A percentile compares a stretch with the other conserved stretches of the same genome.
Conservation (phyloP, 2,329 filamentous ascomycete species). For the Clarireedia homoeocarpa region DNA sequence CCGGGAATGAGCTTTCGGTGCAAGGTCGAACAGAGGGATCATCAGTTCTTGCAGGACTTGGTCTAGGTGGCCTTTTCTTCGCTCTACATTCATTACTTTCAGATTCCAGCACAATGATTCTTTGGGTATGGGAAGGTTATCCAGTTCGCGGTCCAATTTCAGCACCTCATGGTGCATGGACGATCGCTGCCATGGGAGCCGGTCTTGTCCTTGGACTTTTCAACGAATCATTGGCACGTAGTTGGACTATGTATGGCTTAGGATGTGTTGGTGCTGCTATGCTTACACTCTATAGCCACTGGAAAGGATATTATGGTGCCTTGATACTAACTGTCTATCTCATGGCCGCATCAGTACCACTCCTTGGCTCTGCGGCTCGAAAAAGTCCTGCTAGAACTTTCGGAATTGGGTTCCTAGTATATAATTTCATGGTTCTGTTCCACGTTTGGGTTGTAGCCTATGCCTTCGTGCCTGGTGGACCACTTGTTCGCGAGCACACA, state of each 20-base stretch:
- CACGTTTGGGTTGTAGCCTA: slow-evolving; percentile 99
- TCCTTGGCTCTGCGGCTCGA: slow-evolving; percentile 69
- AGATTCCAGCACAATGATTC: slow-evolving; percentile 97
- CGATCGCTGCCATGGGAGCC: slow-evolving; percentile 76
- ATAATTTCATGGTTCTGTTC: slow-evolving; percentile 93
- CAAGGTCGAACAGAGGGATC: slow-evolving; percentile 58
- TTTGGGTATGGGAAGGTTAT: slow-evolving; percentile 97
- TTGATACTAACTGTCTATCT: slow-evolving; percentile 70
- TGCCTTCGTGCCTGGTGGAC: slow-evolving; percentile 92
- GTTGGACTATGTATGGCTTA: slow-evolving; percentile 71
- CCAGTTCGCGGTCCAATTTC: slow-evolving; percentile 82
- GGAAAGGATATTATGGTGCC: slow-evolving; percentile 84
- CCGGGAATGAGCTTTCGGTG: slow-evolving; percentile 32
- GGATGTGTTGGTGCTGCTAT: slow-evolving; percentile 74
- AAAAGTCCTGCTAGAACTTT: slow-evolving; percentile 75
- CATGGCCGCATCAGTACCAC: slow-evolving; percentile 66
- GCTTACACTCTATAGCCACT: slow-evolving; percentile 70
- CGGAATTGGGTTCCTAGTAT: slow-evolving; percentile 80
- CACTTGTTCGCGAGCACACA: slow-evolving; percentile 84
- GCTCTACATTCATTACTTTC: slow-evolving; percentile 87
- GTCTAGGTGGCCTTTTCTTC: slow-evolving; percentile 79
- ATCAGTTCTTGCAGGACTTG: slow-evolving; percentile 62
- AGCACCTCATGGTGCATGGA: slow-evolving; percentile 83
- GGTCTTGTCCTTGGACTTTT: slow-evolving; percentile 73
- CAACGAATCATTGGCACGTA: slow-evolving; percentile 60